Conservation (phyloP, 2,329 filamentous ascomycete species). For the Venturia effusa region DNA sequence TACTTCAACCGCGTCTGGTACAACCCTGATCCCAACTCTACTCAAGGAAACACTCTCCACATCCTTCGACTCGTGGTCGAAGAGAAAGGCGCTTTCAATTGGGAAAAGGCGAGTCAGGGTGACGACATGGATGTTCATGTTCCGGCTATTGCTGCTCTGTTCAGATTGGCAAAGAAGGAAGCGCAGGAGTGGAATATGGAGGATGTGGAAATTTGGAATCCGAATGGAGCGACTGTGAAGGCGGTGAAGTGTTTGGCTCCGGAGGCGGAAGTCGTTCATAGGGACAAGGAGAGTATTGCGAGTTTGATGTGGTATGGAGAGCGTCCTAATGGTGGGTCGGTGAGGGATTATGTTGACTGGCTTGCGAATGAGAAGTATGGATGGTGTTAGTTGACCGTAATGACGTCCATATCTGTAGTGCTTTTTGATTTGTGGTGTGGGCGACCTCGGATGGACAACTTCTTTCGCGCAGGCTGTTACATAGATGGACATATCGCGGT, state of each 20-base stretch:
- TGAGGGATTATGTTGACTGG: conserved; percentile 52
- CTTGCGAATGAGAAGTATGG: conserved; percentile 66
- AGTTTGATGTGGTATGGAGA: conserved; percentile 62
- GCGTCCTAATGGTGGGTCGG: conserved; percentile 28
- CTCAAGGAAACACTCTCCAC: conserved; percentile 56
- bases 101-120: conserved; percentile 16
- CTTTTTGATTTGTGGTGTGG: neutral
- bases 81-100: conserved; percentile 7
- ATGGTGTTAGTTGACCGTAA: conserved; percentile 49
- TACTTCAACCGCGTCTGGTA: conserved; percentile 59
- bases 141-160: conserved; percentile 48
- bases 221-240: conserved; percentile 40
- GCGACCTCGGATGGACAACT: neutral
- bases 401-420: neutral
- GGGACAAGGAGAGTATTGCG: conserved; percentile 58
- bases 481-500: no score
- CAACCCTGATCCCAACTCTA: conserved; percentile 41
- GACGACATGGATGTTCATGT: conserved; percentile 37
- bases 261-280: conserved; percentile 38
- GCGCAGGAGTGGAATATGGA: conserved; percentile 61
- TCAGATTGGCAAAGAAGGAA: conserved; percentile 57
- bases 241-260: conserved; percentile 37
- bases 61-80: conserved; percentile 61
- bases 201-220: conserved; percentile 76
- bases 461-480: neutral